Percentiles rank a stretch among this genome's conserved stretches.
These are phyloP conservation scores for Naganishia randhawae DNA, from an alignment of 768 basidiomycete species.

Conservation along the genomic window DNA sequence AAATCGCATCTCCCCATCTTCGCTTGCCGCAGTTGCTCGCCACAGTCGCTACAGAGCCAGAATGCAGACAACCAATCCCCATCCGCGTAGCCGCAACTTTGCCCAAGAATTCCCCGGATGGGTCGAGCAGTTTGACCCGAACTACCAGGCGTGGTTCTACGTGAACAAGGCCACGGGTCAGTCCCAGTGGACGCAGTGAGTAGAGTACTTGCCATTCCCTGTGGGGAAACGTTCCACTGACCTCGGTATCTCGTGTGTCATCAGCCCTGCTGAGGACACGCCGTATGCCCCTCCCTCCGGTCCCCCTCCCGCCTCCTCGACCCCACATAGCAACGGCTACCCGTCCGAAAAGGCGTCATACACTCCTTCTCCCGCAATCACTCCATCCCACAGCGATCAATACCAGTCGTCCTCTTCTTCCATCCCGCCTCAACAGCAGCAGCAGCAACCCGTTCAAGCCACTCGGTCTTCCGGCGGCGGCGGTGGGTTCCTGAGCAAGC, in stretches of 20 bases:
- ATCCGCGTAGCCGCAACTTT: conserved; percentile 24
- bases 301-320: conserved; percentile 16
- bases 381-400: not conserved
- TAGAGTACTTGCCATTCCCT: conserved; percentile 1
- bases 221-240: not conserved
- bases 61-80: conserved; percentile 26
- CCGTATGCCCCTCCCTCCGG: conserved; percentile 24
- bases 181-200: conserved; percentile 31
- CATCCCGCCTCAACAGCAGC: not conserved
- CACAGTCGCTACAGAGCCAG: not conserved
- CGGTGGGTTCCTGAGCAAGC: conserved; percentile 17
- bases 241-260: not conserved
- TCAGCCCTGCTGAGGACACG: conserved; percentile 13
- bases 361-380: not conserved
- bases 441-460: not conserved
- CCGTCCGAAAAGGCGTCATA: conserved; percentile 25
- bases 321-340: conserved; percentile 9
- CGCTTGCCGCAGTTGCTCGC: not conserved
- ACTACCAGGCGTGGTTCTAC: conserved; percentile 33
- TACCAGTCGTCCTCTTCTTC: not conserved
- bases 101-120: conserved; percentile 25
- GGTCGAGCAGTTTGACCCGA: conserved; percentile 28
- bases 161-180: conserved; percentile 30
- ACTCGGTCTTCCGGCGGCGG: not conserved
- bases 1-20: not conserved